phyloP scores from a whole-genome alignment of 139 green algal genomes.

The Tetradesmus obliquus region DNA sequence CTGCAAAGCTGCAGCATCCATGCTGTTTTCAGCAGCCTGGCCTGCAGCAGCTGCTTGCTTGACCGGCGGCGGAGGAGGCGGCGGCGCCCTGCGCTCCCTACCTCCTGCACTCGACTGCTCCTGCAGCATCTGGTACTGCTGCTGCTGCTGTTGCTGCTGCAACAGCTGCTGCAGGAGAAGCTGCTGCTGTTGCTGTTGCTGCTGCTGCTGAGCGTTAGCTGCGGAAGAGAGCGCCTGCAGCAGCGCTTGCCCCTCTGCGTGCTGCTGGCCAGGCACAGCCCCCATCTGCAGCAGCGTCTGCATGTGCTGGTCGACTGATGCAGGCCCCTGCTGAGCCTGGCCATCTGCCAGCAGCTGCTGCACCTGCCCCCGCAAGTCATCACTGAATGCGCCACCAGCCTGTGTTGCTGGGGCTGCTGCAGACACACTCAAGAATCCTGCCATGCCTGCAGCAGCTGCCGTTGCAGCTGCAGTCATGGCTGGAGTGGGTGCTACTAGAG shows the following conservation, averaged over 20 bases:
- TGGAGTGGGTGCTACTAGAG: not conserved
- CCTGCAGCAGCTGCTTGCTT: not conserved
- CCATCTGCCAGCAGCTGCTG: not conserved
- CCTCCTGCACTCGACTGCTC: not conserved
- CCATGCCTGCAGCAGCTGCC: not conserved
- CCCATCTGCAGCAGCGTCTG: constrained; percentile 1
- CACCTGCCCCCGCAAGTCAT: not conserved
- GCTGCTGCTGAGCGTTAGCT: not conserved
- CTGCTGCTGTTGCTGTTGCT: constrained; percentile 9
- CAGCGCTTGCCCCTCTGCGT: not conserved
- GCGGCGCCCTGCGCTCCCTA: not conserved
- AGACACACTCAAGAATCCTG: not conserved
- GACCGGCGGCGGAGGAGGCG: no score
- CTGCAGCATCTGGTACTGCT: constrained; percentile 2
- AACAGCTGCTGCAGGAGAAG: not conserved
- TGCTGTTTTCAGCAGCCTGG: not conserved
- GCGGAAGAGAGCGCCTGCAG: not conserved
- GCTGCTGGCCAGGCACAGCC: constrained; percentile 2
- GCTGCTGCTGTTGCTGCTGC: not conserved
- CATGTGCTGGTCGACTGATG: not conserved
- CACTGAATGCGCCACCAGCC: not conserved
- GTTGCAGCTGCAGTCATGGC: not conserved
- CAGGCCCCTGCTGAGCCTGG: not conserved
- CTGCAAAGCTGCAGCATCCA: not conserved
- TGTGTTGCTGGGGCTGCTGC: not conserved